A percentile compares a stretch with the other conserved stretches of the same genome.
Conservation (phyloP, 257 asterid species). For the Salvia splendens region DNA sequence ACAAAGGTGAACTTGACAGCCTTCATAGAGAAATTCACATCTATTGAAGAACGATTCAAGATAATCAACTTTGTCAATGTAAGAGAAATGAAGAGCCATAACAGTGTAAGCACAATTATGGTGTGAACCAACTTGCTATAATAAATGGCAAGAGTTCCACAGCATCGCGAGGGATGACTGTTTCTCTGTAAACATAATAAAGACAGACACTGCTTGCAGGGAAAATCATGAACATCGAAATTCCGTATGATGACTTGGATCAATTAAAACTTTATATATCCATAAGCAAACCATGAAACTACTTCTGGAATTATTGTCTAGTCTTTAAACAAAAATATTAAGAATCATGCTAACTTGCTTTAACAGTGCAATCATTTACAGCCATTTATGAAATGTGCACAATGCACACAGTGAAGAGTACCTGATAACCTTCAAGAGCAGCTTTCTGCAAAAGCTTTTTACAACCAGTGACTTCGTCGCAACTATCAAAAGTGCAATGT, state of each 20-base stretch:
- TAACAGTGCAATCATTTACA: too few species aligned
- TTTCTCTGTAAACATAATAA: slow-evolving; percentile 10
- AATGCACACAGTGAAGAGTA: slow-evolving; percentile 31
- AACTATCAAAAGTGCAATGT: slow-evolving; percentile 38
- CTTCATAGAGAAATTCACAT: slow-evolving; percentile 5
- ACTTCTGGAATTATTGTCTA: background rate
- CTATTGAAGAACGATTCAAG: slow-evolving; percentile 5
- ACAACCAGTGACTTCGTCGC: slow-evolving; percentile 63
- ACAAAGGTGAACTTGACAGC: slow-evolving; percentile 2
- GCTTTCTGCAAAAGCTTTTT: slow-evolving; percentile 58
- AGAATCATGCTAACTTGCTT: too few species aligned
- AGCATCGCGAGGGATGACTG: background rate
- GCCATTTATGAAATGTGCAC: too few species aligned
- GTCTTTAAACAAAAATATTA: too few species aligned
- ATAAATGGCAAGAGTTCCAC: background rate
- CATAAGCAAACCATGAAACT: background rate
- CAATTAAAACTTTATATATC: background rate
- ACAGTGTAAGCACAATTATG: background rate
- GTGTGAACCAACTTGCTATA: background rate
- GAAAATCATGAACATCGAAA: background rate
- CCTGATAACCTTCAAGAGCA: slow-evolving; percentile 55
- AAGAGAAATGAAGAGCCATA: slow-evolving; percentile 13
- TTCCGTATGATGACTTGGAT: background rate
- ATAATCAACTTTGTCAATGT: background rate
- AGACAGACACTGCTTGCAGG: background rate